Percentiles rank a stretch among this genome's conserved stretches.
These are phyloP conservation scores for Boletellus sp. DNA, from an alignment of 768 basidiomycete species.

Conservation along the genomic window DNA sequence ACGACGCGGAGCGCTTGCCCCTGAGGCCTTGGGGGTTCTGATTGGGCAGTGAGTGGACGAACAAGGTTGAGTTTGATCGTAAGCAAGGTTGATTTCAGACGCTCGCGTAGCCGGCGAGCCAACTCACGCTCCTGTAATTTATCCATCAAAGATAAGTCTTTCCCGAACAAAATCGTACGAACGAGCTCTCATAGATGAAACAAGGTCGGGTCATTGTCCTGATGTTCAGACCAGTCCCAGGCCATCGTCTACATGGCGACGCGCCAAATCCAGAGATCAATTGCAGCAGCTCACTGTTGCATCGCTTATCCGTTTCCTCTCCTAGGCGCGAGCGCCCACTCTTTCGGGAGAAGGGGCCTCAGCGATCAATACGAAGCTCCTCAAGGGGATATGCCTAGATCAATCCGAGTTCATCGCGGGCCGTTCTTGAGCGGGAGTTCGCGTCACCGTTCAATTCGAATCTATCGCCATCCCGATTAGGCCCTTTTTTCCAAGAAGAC, in stretches of 20 bases:
- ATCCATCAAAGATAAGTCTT: no score
- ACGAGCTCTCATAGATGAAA: no score
- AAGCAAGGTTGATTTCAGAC: neutral
- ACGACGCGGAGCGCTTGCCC: slow-evolving; percentile 14
- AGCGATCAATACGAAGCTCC: slow-evolving; percentile 9
- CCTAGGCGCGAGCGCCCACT: slow-evolving; percentile 2
- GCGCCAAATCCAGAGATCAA: neutral
- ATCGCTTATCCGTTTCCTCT: neutral
- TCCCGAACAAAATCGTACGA: no score
- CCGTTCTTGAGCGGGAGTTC: slow-evolving; percentile 2
- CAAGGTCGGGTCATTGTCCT: no score
- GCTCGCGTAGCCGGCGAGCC: no score
- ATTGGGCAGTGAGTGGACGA: neutral
- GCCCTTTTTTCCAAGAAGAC: neutral
- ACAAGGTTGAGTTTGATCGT: slow-evolving; percentile 4
- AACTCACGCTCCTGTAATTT: no score
- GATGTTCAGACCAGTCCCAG: no score
- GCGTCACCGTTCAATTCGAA: slow-evolving; percentile 16
- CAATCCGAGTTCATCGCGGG: slow-evolving; percentile 22
- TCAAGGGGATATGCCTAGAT: slow-evolving; percentile 13
- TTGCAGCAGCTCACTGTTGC: neutral
- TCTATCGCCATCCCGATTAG: neutral
- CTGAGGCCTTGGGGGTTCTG: neutral
- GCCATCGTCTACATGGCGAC: neutral
- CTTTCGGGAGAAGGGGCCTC: neutral